Conservation (phyloP, 305 asterid species). For the Fraxinus floribunda region DNA sequence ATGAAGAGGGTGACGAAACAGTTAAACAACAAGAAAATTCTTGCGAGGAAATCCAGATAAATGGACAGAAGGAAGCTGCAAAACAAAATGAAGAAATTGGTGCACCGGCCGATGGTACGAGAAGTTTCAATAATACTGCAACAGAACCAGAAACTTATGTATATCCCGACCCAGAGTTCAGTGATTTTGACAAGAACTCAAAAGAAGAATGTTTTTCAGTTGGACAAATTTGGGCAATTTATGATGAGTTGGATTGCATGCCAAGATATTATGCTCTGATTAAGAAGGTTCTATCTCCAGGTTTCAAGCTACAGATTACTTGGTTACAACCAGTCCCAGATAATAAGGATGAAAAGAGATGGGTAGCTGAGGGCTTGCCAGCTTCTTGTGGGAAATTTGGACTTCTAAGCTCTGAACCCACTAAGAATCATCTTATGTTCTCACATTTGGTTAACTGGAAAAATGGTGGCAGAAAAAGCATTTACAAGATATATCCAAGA, state of each 20-base stretch:
- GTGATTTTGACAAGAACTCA: slow-evolving; percentile 20
- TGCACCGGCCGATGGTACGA: slow-evolving; percentile 4
- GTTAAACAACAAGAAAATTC: slow-evolving; percentile 17
- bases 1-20: neutral
- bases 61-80: slow-evolving; percentile 21
- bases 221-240: slow-evolving; percentile 18
- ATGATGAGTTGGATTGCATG: slow-evolving; percentile 19
- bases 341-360: neutral
- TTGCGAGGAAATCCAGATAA: slow-evolving; percentile 22
- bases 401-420: neutral
- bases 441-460: slow-evolving; percentile 4
- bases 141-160: slow-evolving; percentile 17
- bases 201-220: slow-evolving; percentile 18
- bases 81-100: neutral
- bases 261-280: slow-evolving; percentile 23
- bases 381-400: slow-evolving; percentile 14
- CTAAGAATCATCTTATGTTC: slow-evolving; percentile 5
- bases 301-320: slow-evolving; percentile 3
- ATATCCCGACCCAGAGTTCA: slow-evolving; percentile 19
- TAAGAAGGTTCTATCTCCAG: slow-evolving; percentile 6
- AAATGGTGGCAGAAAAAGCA: neutral
- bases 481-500: slow-evolving; percentile 9
- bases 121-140: neutral
- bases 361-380: slow-evolving; percentile 17
- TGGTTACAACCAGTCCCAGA: slow-evolving; percentile 16